A percentile compares a stretch with the other conserved stretches of the same genome.
These are phyloP conservation scores for Claviceps humidiphila DNA, from an alignment of 2,329 filamentous ascomycete genomes.

Conservation along the genomic window DNA sequence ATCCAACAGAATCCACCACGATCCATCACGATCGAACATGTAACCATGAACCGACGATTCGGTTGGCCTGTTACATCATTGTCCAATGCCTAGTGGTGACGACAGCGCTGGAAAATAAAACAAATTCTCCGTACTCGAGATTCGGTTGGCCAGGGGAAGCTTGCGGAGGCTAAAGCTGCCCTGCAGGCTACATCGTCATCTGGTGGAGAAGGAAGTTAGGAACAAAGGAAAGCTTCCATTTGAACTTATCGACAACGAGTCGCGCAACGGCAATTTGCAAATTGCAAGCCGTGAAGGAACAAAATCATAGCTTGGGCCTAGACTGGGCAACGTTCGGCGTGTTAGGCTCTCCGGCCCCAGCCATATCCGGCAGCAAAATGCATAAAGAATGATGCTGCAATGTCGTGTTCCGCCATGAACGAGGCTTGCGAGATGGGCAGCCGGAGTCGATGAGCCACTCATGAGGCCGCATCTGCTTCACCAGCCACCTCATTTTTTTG, in stretches of 20 bases:
- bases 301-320: not conserved
- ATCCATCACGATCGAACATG: not conserved
- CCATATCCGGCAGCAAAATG: not conserved
- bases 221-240: not conserved
- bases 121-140: too few relatives aligned
- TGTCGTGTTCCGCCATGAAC: not conserved
- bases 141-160: not conserved
- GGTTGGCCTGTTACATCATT: too few relatives aligned
- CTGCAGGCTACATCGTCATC: not conserved
- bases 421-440: not conserved
- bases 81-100: not conserved
- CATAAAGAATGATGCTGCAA: not conserved
- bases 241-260: not conserved
- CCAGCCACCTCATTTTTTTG: conserved; percentile 20
- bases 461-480: conserved; percentile 2
- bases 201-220: not conserved
- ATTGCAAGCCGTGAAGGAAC: not conserved
- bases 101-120: not conserved
- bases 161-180: not conserved
- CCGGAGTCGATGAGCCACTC: not conserved
- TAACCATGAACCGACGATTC: not conserved
- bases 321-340: not conserved
- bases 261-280: not conserved
- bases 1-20: not conserved
- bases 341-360: not conserved